Percentiles rank a stretch among this genome's conserved stretches.
These are phyloP conservation scores for Murraya paniculata DNA, from an alignment of 345 rosid species.

Conservation along the genomic window DNA sequence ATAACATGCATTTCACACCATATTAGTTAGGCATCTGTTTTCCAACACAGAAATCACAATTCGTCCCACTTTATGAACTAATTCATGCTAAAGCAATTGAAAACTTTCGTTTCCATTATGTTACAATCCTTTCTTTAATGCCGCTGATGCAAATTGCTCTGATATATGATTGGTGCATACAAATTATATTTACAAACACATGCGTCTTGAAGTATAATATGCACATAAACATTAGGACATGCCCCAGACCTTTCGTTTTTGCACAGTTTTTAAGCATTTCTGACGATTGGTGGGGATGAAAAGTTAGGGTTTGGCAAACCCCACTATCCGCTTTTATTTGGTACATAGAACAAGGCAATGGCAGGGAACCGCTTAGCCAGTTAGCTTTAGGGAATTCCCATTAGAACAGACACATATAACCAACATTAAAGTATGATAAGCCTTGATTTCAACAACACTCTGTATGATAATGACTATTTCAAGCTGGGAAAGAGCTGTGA, in stretches of 20 bases:
- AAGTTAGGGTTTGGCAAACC: slow-evolving; percentile 11
- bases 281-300: slow-evolving; percentile 7
- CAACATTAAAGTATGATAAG: not conserved
- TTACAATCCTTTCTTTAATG: not conserved
- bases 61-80: not conserved
- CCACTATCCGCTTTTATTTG: slow-evolving; percentile 3
- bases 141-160: not conserved
- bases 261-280: not conserved
- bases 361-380: not conserved
- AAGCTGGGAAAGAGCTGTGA: not conserved
- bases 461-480: not conserved
- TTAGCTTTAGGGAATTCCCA: not conserved
- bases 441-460: not conserved
- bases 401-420: not conserved
- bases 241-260: not conserved
- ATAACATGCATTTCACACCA: not conserved
- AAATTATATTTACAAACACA: not conserved
- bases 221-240: too few species aligned
- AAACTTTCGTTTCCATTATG: not conserved
- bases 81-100: not conserved
- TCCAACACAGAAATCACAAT: not conserved
- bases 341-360: not conserved
- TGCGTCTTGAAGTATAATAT: not conserved
- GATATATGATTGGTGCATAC: not conserved
- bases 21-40: not conserved